Base-by-base conservation (phyloP, 441 rosid genomes). In the Populus hybrid region DNA sequence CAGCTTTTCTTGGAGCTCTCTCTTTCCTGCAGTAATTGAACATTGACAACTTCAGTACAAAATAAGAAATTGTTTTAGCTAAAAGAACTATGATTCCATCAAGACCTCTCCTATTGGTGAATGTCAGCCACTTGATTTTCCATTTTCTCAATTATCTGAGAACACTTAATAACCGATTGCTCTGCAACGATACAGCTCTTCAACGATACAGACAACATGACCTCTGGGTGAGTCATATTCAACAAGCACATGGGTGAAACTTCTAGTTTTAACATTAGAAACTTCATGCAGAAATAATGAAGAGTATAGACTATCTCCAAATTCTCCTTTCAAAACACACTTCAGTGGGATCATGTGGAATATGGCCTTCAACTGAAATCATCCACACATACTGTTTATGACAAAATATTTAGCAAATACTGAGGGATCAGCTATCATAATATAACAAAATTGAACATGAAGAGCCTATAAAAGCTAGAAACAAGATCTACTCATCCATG, bases 131-230 rank as follows among this genome's bases (percentile, higher is more conserved):
- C 91, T 78, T 92, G 94, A 78, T 83, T 88, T 84, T 91, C 98
- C 98, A 94, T 90, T 84, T 84, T 88, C 75, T 97, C 98, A 75
- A 97, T 93, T 82, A 84, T 86, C 79, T 89, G 87, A 85, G 92
- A 88, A 98, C 98, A 97, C 88, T 93, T 94, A 30, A 83, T 76
- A 78, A 97, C 90, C 78, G 98, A 93, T 79, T 92, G 97, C 90
- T 94, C 97, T 3, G 95, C 91, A 78, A 94, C 88, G 72, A 88
- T 89, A 80, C 99, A 87, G 80, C 93, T 91, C 89, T 88, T 94
- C 84, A 96, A 85, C 87, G 69, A 76, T 57, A 84, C 69, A 70
- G 18, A 38, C 64, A 78, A 26, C 10, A 57, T 1, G 53, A 69
- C 40, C 36, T 16, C 75, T 68, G 38, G 53, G 63, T 42, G 42